phyloP scores from a whole-genome alignment of 1,139 yeast genomes.

The Groenewaldozyma auringiensis region DNA sequence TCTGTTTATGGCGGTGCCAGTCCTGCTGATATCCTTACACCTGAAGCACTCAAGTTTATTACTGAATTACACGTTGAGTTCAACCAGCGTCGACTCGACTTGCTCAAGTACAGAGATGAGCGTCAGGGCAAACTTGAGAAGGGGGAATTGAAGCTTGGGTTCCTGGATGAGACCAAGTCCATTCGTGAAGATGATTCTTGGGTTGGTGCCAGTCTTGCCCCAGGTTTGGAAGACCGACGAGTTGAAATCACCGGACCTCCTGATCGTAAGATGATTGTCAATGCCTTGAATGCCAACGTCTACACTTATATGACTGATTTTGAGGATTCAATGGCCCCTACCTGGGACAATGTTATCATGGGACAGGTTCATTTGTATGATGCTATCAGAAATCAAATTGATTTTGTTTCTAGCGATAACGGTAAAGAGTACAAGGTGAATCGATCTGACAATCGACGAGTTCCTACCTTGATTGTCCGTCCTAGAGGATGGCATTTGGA shows the following conservation, averaged over 20 bases:
- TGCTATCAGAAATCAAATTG: conserved; percentile 55
- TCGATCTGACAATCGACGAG: conserved; percentile 36
- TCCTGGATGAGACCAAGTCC: conserved; percentile 57
- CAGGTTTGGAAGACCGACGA: conserved; percentile 66
- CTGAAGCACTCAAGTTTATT: conserved; percentile 61
- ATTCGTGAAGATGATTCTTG: conserved; percentile 67
- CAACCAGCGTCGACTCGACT: conserved; percentile 49
- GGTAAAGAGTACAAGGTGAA: conserved; percentile 51
- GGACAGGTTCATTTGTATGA: conserved; percentile 85
- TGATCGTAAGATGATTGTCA: conserved; percentile 66
- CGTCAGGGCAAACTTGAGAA: conserved; percentile 55
- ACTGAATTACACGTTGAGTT: conserved; percentile 67
- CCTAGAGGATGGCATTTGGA: conserved; percentile 81
- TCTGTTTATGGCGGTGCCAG: conserved; percentile 8
- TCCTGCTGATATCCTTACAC: conserved; percentile 41
- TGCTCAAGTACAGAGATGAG: conserved; percentile 50
- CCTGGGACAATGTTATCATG: conserved; percentile 71
- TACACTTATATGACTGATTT: conserved; percentile 72
- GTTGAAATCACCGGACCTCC: conserved; percentile 89
- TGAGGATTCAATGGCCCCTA: conserved; percentile 72
- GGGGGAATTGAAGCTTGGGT: conserved; percentile 56
- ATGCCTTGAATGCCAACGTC: conserved; percentile 60
- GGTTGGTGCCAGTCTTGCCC: conserved; percentile 70
- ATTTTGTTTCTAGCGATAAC: conserved; percentile 49
- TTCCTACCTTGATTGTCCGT: conserved; percentile 70